Conservation (phyloP, 2,329 filamentous ascomycete species). For the Aurifilum marmelostoma region DNA sequence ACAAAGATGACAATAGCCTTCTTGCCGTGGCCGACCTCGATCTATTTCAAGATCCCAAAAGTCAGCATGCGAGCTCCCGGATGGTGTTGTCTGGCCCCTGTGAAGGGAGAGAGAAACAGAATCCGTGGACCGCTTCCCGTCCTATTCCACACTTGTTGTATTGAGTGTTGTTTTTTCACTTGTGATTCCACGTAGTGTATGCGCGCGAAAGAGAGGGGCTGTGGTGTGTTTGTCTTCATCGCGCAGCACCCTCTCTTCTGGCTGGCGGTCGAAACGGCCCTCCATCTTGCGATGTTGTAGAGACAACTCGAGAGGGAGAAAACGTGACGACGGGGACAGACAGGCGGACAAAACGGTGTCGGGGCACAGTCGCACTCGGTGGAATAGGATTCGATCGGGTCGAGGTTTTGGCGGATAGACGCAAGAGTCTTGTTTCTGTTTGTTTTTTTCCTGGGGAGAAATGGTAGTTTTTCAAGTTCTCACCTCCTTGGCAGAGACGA, state of each 20-base stretch:
- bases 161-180: conserved; percentile 21
- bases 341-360: conserved; percentile 27
- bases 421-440: neutral
- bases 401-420: conserved; percentile 20
- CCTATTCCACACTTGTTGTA: conserved; percentile 58
- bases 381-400: conserved; percentile 48
- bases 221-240: neutral
- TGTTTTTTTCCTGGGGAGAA: neutral
- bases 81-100: conserved; percentile 40
- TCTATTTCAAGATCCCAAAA: conserved; percentile 71
- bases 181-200: conserved; percentile 8
- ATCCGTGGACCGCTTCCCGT: conserved; percentile 77
- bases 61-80: conserved; percentile 79
- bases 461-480: conserved; percentile 51
- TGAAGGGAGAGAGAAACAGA: conserved; percentile 36
- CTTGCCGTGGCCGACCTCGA: conserved; percentile 99
- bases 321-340: neutral
- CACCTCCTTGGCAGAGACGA: conserved; percentile 99
- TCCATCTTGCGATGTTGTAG: neutral
- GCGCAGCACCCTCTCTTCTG: conserved; percentile 1
- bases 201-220: neutral
- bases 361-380: conserved; percentile 34
- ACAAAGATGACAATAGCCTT: conserved; percentile 99
- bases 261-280: neutral
- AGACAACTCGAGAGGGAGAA: neutral